Base-by-base conservation (phyloP, 441 rosid genomes). In the Dalechampia spathulata region DNA sequence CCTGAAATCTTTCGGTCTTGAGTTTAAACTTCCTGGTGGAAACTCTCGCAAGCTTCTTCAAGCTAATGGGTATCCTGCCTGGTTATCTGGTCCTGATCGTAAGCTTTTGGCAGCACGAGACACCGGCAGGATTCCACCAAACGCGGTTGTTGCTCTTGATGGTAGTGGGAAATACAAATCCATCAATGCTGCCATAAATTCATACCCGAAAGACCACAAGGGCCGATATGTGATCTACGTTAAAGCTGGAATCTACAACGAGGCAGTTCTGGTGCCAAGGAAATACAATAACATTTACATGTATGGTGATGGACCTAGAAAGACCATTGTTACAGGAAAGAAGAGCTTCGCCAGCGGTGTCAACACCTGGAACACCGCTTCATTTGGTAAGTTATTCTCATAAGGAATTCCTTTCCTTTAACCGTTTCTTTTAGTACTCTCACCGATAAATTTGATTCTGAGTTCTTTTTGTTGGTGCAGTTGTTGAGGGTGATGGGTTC, bases 1-100 rank as follows among this genome's bases (percentile, higher is more conserved):
- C 49, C 77, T 90, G 20, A 49, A 61, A 20, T 52, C 64, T 5
- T 75, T 82, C 59, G 72, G 75, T 16, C 65, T 85, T 45, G 39
- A 63, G 13, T 4, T 75, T 10, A 48, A 55, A 36, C 8, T 49
- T 52, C 68, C 67, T 7, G 22, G 23, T 7, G 25, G 10, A 19
- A 36, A 14, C 20, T 20, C 36, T 10, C 68, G 71, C 0, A 38
- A 46, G 5, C 65, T 71, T 21, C 62, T 71, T 7, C 43, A 21
- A 2, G 52, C 22, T 2, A 46, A 62, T 21, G 71, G 71, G n/a
- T 62, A 30, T 16, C 75, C 75, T 3, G 13, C 46, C 6, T 71
- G 75, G 75, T 16, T 71, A 39, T 57, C 68, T 1, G 67, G 36
- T 5, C 34, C 61, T 19, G 71, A 62, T 37, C 41, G 75, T 15